phyloP scores from a whole-genome alignment of 768 basidiomycete genomes.

The Sporobolomyces phaffii region DNA sequence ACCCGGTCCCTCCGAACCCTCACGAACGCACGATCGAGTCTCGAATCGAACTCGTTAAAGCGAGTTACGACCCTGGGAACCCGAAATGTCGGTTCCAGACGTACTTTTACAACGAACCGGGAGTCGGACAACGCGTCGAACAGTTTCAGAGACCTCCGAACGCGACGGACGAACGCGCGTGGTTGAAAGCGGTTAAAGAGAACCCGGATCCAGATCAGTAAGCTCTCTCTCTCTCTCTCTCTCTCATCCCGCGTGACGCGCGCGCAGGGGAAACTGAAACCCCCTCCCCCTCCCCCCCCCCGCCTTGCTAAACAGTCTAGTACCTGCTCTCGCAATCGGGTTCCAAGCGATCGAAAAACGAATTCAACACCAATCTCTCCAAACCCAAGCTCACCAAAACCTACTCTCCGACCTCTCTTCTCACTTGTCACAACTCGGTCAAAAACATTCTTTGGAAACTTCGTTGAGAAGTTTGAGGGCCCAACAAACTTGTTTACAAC shows the following conservation, averaged over 20 bases:
- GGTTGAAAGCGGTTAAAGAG: conserved; percentile 72
- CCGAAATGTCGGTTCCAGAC: conserved; percentile 76
- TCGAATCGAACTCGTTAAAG: conserved; percentile 60
- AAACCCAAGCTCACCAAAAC: conserved; percentile 62
- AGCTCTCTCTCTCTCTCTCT: conserved; percentile 37
- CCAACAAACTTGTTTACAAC: conserved; percentile 59
- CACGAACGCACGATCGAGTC: conserved; percentile 58
- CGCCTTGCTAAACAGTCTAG: conserved; percentile 52
- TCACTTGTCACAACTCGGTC: conserved; percentile 58
- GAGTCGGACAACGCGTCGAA: conserved; percentile 61
- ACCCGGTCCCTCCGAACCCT: conserved; percentile 48
- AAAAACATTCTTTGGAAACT: conserved; percentile 62
- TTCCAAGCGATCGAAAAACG: conserved; percentile 75
- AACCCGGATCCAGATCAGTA: conserved; percentile 77
- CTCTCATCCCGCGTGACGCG: too few species aligned
- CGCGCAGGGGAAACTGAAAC: neutral
- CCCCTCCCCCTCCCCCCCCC: too few species aligned
- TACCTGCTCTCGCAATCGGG: conserved; percentile 71
- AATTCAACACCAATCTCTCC: conserved; percentile 65
- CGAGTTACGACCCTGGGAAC: conserved; percentile 66
- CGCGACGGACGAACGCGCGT: conserved; percentile 63
- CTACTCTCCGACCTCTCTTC: conserved; percentile 58
- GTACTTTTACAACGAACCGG: conserved; percentile 74
- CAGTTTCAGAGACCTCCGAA: conserved; percentile 68
- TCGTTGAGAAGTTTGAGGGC: conserved; percentile 62